Evolutionary conservation across 2,329 filamentous ascomycete genomes (phyloP).

Genomic region (Cytospora piceae): DNA sequence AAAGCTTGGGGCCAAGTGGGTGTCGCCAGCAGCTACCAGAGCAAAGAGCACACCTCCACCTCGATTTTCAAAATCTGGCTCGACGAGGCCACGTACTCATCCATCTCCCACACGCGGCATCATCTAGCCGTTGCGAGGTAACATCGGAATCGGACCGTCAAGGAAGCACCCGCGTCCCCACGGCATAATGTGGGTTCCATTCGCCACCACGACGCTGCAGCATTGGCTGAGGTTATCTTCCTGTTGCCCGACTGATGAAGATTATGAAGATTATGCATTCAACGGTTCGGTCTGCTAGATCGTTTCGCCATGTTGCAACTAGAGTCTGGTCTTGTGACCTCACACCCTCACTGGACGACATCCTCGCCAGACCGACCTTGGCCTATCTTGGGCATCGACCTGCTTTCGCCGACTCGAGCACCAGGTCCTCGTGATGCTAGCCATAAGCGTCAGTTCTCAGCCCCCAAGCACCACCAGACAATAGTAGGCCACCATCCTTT

Average conservation of each 20-base stretch:
- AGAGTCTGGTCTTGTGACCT: too few species aligned
- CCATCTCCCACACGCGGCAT: not conserved
- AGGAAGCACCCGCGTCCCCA: not conserved
- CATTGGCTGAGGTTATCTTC: not conserved
- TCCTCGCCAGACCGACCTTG: not conserved
- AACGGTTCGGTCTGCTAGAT: not conserved
- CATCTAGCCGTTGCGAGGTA: not conserved
- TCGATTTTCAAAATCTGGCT: not conserved
- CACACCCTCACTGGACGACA: not conserved
- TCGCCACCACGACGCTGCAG: not conserved
- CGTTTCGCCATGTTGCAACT: not conserved
- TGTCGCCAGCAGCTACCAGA: not conserved
- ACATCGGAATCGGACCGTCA: not conserved
- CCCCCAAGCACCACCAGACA: not conserved
- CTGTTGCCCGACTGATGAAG: not conserved
- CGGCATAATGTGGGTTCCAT: not conserved
- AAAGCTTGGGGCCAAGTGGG: not conserved
- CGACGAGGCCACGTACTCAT: not conserved
- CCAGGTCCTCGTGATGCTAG: not conserved
- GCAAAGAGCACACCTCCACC: not conserved
- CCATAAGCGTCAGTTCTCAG: not conserved
- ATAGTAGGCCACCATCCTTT: not conserved
- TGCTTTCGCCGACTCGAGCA: not conserved
- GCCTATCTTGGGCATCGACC: not conserved
- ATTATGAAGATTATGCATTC: not conserved